These are phyloP conservation scores for Austroboletus niveus DNA, from an alignment of 1,284 basidiomycete species.

Conservation along the genomic window DNA sequence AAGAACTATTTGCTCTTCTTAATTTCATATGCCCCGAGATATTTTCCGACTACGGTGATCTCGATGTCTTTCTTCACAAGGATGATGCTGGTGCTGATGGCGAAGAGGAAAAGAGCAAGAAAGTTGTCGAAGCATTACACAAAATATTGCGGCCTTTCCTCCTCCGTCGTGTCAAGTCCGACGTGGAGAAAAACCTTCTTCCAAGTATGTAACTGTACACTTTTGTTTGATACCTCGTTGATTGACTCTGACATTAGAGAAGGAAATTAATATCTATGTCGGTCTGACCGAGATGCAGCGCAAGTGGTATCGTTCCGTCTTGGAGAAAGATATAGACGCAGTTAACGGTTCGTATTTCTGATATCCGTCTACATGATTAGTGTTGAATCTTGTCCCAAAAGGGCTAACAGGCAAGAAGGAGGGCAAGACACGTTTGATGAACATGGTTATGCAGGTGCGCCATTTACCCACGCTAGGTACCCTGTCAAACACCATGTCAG, in stretches of 20 bases:
- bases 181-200: slow-evolving; percentile 95
- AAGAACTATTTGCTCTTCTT: slow-evolving; percentile 94
- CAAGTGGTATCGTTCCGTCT: slow-evolving; percentile 94
- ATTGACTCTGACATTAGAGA: slow-evolving; percentile 54
- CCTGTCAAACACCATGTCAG: slow-evolving; percentile 20
- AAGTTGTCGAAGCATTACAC: slow-evolving; percentile 95
- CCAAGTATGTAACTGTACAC: slow-evolving; percentile 60
- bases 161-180: slow-evolving; percentile 91
- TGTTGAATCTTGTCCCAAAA: slow-evolving; percentile 24
- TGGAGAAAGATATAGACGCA: slow-evolving; percentile 99
- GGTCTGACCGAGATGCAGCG: slow-evolving; percentile 98
- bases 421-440: slow-evolving; percentile 96
- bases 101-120: slow-evolving; percentile 88
- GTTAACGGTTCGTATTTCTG: slow-evolving; percentile 70
- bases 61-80: slow-evolving; percentile 78
- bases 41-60: slow-evolving; percentile 72
- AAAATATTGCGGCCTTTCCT: slow-evolving; percentile 97
- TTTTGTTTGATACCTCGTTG: not conserved
- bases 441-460: slow-evolving; percentile 97
- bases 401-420: slow-evolving; percentile 95
- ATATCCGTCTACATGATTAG: not conserved
- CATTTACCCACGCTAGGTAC: not conserved
- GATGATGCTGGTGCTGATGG: slow-evolving; percentile 70
- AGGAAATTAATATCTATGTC: slow-evolving; percentile 99
- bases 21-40: slow-evolving; percentile 93